Conservation (phyloP, 148 eudicot genomes). For the Diospyros lotus region DNA sequence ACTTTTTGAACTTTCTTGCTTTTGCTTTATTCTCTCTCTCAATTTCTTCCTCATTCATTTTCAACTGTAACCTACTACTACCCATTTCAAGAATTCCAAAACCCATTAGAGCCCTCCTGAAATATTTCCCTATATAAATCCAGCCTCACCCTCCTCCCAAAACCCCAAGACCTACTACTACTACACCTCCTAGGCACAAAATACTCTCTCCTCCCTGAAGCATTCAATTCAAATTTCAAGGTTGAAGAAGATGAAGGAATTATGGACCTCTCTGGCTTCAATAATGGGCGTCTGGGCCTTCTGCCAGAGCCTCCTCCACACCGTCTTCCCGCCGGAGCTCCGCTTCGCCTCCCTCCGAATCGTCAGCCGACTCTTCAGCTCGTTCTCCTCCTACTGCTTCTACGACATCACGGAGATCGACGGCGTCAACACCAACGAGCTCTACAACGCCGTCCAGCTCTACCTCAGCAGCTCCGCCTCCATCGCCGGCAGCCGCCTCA, state of each 20-base stretch:
- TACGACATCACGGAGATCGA: slow-evolving; percentile 89
- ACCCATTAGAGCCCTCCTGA: background rate
- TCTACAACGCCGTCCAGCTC: slow-evolving; percentile 86
- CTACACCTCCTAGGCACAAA: too few species aligned
- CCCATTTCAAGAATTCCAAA: background rate
- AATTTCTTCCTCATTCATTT: background rate
- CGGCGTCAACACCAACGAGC: slow-evolving; percentile 93
- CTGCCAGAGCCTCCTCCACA: slow-evolving; percentile 58
- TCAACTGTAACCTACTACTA: background rate
- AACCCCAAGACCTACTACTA: background rate
- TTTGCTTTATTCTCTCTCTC: background rate
- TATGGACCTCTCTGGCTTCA: slow-evolving; percentile 82
- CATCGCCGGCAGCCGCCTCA: slow-evolving; percentile 44
- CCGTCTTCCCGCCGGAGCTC: slow-evolving; percentile 71
- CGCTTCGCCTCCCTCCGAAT: slow-evolving; percentile 46
- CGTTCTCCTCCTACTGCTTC: slow-evolving; percentile 68
- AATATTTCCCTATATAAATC: too few species aligned
- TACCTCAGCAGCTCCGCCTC: slow-evolving; percentile 57
- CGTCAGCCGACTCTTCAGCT: slow-evolving; percentile 42
- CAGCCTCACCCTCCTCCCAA: slow-evolving; percentile 7
- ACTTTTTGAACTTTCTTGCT: background rate
- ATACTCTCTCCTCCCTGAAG: too few species aligned
- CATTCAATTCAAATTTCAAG: background rate
- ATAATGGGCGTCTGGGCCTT: slow-evolving; percentile 83
- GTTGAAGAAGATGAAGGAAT: slow-evolving; percentile 46